phyloP scores from a whole-genome alignment of 129 eudicot species.

The Escallonia herrerae region DNA sequence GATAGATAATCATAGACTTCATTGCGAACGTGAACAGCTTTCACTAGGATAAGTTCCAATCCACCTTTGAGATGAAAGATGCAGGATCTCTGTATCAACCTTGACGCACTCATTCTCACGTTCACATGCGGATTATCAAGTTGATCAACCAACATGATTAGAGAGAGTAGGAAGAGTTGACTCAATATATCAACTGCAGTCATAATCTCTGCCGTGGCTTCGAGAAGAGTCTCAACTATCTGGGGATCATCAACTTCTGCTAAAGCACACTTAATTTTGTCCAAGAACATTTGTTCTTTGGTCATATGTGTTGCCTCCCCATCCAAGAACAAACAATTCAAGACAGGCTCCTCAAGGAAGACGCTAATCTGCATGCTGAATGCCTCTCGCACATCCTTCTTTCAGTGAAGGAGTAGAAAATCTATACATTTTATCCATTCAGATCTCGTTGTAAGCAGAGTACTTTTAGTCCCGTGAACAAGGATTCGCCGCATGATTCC shows the following conservation, averaged over 20 bases:
- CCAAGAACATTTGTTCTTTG: conserved; percentile 59
- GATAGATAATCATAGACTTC: conserved; percentile 67
- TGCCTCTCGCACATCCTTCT: conserved; percentile 68
- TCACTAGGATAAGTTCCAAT: conserved; percentile 51
- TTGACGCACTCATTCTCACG: conserved; percentile 70
- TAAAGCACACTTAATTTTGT: conserved; percentile 61
- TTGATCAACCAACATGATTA: conserved; percentile 74
- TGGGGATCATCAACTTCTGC: conserved; percentile 68
- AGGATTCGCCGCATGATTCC: conserved; percentile 53
- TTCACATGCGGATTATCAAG: conserved; percentile 64
- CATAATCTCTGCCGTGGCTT: conserved; percentile 74
- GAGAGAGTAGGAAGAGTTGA: conserved; percentile 65
- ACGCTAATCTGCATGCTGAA: conserved; percentile 60
- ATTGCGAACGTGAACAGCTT: conserved; percentile 44
- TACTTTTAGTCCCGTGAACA: conserved; percentile 46
- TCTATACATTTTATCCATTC: conserved; percentile 71
- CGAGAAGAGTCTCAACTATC: conserved; percentile 73
- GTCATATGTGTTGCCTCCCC: conserved; percentile 28
- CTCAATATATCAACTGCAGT: conserved; percentile 49
- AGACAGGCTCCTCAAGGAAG: conserved; percentile 57
- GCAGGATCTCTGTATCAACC: conserved; percentile 58
- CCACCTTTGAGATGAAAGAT: conserved; percentile 70
- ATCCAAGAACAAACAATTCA: conserved; percentile 44
- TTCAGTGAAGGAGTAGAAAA: conserved; percentile 59
- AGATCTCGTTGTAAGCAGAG: conserved; percentile 42